Percentiles rank a stretch among this genome's conserved stretches.
phyloP scores from a whole-genome alignment of 352 stramenopile genomes.

The Phytophthora pini region DNA sequence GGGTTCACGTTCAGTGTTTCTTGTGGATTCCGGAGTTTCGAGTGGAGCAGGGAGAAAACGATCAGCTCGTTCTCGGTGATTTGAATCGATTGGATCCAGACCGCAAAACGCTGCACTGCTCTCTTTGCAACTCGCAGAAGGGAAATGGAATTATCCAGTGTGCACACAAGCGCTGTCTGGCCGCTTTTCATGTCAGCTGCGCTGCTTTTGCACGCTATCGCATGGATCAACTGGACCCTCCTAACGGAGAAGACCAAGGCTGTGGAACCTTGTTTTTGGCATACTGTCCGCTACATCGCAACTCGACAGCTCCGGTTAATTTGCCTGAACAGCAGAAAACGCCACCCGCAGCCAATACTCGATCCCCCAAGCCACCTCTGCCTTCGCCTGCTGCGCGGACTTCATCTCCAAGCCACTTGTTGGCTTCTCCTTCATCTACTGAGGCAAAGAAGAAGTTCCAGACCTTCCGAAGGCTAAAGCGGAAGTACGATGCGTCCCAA shows the following conservation, averaged over 20 bases:
- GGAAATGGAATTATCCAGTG: slow-evolving; percentile 80
- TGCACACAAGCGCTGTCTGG: slow-evolving; percentile 70
- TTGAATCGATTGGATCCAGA: slow-evolving; percentile 64
- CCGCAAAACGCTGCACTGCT: slow-evolving; percentile 68
- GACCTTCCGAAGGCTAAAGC: slow-evolving; percentile 75
- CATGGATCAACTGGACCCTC: slow-evolving; percentile 58
- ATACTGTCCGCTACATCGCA: slow-evolving; percentile 71
- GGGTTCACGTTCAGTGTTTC: slow-evolving; percentile 88
- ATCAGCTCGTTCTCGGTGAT: slow-evolving; percentile 52
- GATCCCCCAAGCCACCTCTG: slow-evolving; percentile 13
- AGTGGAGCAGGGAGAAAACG: slow-evolving; percentile 43
- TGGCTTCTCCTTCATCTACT: slow-evolving; percentile 50
- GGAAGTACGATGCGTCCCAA: slow-evolving; percentile 70
- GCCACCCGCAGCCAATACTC: not conserved
- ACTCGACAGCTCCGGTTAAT: slow-evolving; percentile 31
- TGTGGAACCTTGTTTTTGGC: slow-evolving; percentile 66
- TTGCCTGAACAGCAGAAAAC: slow-evolving; percentile 17
- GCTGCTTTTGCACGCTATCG: slow-evolving; percentile 63
- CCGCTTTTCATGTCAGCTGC: slow-evolving; percentile 86
- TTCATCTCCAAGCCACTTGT: slow-evolving; percentile 59
- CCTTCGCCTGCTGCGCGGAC: slow-evolving; percentile 19
- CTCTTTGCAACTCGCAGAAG: slow-evolving; percentile 69
- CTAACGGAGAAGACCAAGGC: slow-evolving; percentile 42
- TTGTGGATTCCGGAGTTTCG: slow-evolving; percentile 86
- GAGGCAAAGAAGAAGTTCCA: slow-evolving; percentile 64